phyloP scores from a whole-genome alignment of 257 asterid genomes.

The Solanum pimpinellifolium region DNA sequence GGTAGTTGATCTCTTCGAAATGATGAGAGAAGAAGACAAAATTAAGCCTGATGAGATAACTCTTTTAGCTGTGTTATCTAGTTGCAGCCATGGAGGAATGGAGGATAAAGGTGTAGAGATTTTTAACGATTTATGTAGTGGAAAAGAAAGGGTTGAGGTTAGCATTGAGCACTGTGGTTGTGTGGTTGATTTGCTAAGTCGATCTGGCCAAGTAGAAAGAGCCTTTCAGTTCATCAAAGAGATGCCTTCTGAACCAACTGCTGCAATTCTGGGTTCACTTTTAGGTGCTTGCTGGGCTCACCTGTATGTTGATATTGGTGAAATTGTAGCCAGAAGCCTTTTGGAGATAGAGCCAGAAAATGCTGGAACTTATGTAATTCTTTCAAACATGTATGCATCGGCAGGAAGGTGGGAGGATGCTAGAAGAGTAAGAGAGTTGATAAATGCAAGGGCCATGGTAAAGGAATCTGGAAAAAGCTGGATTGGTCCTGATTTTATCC shows the following conservation, averaged over 20 bases:
- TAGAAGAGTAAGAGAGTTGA: slow-evolving; percentile 45
- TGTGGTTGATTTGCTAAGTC: slow-evolving; percentile 77
- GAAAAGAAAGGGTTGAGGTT: slow-evolving; percentile 16
- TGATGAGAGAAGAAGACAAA: slow-evolving; percentile 40
- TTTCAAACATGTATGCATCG: slow-evolving; percentile 57
- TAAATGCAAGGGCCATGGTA: slow-evolving; percentile 31
- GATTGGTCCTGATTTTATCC: slow-evolving; percentile 36
- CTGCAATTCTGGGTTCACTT: slow-evolving; percentile 81
- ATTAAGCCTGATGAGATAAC: slow-evolving; percentile 49
- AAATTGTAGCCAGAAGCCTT: slow-evolving; percentile 45
- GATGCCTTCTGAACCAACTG: slow-evolving; percentile 74
- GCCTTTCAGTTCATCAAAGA: slow-evolving; percentile 54
- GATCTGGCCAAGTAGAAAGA: slow-evolving; percentile 61
- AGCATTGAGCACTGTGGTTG: slow-evolving; percentile 86
- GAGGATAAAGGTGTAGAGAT: slow-evolving; percentile 49
- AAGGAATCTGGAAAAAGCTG: slow-evolving; percentile 86
- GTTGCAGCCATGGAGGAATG: slow-evolving; percentile 87
- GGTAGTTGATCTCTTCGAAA: slow-evolving; percentile 43
- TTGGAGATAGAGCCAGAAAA: slow-evolving; percentile 68
- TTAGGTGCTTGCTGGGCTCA: slow-evolving; percentile 81
- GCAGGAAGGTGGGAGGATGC: slow-evolving; percentile 77
- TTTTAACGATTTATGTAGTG: slow-evolving; percentile 31
- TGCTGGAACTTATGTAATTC: slow-evolving; percentile 54
- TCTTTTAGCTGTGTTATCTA: slow-evolving; percentile 55
- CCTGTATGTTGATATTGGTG: slow-evolving; percentile 43